A percentile compares a stretch with the other conserved stretches of the same genome.
These are phyloP conservation scores for Phytophthora pistaciae DNA, from an alignment of 352 stramenopile species.

Conservation along the genomic window DNA sequence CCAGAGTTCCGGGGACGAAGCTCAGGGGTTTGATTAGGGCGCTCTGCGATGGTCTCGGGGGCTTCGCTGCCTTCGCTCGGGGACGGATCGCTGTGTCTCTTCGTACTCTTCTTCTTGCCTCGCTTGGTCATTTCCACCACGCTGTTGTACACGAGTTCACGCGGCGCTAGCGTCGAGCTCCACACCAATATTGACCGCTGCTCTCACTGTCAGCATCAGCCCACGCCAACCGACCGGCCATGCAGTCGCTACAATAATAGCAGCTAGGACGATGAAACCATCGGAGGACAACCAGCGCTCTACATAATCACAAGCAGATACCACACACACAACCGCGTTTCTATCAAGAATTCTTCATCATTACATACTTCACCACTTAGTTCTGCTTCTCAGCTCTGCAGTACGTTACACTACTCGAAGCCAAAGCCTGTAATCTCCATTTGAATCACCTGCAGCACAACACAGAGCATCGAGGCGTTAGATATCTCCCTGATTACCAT, in stretches of 20 bases:
- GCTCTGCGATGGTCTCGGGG: neutral
- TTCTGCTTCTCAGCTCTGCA: slow-evolving; percentile 10
- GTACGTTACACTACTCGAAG: slow-evolving; percentile 59
- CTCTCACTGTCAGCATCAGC: slow-evolving; percentile 2
- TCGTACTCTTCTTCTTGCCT: slow-evolving; percentile 26
- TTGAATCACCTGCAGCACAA: slow-evolving; percentile 66
- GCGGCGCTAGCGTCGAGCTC: slow-evolving; percentile 6
- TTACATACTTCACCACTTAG: slow-evolving; percentile 32
- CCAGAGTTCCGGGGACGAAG: slow-evolving; percentile 1
- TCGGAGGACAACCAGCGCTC: neutral
- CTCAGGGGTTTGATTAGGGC: neutral
- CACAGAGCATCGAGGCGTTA: slow-evolving; percentile 44
- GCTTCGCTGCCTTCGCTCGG: slow-evolving; percentile 2
- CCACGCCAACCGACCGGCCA: slow-evolving; percentile 12
- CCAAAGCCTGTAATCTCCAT: slow-evolving; percentile 87
- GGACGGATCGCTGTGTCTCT: slow-evolving; percentile 9
- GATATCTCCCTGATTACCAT: neutral
- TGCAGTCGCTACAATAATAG: slow-evolving; percentile 27
- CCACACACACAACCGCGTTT: neutral
- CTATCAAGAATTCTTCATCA: slow-evolving; percentile 21
- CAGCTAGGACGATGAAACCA: slow-evolving; percentile 16
- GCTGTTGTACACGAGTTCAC: slow-evolving; percentile 9
- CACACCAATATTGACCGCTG: slow-evolving; percentile 5
- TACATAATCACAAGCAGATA: neutral
- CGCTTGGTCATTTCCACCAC: slow-evolving; percentile 31